These are phyloP conservation scores for Kwoniella sp. DNA, from an alignment of 768 basidiomycete species.

Conservation along the genomic window DNA sequence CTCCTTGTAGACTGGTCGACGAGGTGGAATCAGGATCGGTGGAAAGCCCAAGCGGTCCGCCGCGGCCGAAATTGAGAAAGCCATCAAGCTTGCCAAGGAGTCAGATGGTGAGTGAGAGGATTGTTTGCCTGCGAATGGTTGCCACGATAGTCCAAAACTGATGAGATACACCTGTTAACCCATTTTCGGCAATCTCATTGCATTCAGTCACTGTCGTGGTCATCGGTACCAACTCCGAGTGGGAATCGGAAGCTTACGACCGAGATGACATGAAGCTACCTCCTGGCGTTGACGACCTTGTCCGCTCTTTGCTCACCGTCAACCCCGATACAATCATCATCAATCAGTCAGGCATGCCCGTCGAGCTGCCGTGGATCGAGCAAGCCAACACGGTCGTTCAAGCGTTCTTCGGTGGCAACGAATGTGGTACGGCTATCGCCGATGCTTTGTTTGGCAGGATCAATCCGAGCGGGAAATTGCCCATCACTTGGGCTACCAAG, in stretches of 20 bases:
- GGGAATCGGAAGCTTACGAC: constrained; percentile 77
- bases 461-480: constrained; percentile 48
- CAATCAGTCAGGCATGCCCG: constrained; percentile 55
- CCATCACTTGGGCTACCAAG: constrained; percentile 31
- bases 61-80: constrained; percentile 45
- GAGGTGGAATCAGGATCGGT: constrained; percentile 47
- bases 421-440: constrained; percentile 47
- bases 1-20: constrained; percentile 31
- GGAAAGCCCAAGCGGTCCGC: constrained; percentile 30
- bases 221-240: constrained; percentile 65
- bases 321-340: constrained; percentile 43
- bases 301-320: constrained; percentile 40
- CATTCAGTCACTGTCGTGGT: constrained; percentile 61
- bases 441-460: constrained; percentile 49
- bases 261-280: constrained; percentile 63
- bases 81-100: constrained; percentile 55
- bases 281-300: constrained; percentile 37
- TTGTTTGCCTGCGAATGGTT: too few species aligned
- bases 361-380: constrained; percentile 71
- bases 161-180: too few species aligned
- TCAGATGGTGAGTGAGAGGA: constrained; percentile 57
- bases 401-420: constrained; percentile 56
- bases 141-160: too few species aligned
- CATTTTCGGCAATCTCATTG: background rate
- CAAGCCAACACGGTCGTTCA: constrained; percentile 64